A percentile compares a stretch with the other conserved stretches of the same genome.
These are phyloP conservation scores for Cyberlindnera xylosilytica DNA, from an alignment of 805 yeast species.

Conservation along the genomic window DNA sequence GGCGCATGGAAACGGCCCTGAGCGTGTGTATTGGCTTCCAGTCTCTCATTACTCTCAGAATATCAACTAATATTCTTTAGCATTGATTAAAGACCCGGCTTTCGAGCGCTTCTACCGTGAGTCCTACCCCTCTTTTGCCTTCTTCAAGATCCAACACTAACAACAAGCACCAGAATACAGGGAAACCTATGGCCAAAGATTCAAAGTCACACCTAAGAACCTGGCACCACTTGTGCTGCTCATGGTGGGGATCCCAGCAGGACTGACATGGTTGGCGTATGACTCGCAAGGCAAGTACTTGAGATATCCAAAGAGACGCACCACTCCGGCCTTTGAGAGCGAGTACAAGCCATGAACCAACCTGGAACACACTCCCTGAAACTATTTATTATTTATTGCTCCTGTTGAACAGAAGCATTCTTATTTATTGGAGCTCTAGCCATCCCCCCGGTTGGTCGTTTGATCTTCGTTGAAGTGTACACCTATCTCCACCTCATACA, in stretches of 20 bases:
- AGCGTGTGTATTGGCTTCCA: conserved; percentile 3
- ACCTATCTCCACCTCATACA: too few species aligned
- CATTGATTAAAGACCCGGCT: conserved; percentile 26
- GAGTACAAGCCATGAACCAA: conserved; percentile 23
- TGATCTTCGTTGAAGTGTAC: too few species aligned
- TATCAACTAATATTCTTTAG: conserved; percentile 20
- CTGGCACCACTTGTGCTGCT: conserved; percentile 18
- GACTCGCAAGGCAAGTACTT: conserved; percentile 25
- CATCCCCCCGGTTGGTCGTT: too few species aligned
- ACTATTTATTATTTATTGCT: too few species aligned
- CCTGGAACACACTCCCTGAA: too few species aligned
- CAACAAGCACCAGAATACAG: conserved; percentile 16
- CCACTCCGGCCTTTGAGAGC: conserved; percentile 22
- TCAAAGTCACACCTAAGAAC: conserved; percentile 24
- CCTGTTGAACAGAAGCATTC: too few species aligned
- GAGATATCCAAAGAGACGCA: conserved; percentile 23
- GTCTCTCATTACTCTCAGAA: too few species aligned
- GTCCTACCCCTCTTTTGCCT: conserved; percentile 7
- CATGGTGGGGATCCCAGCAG: conserved; percentile 23
- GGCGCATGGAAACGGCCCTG: conserved; percentile 18
- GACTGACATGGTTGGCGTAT: conserved; percentile 23
- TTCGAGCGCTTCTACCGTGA: conserved; percentile 25
- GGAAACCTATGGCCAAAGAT: conserved; percentile 24
- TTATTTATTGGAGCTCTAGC: too few species aligned
- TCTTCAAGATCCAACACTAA: not conserved